These are phyloP conservation scores for Auriculariales sp. DNA, from an alignment of 768 basidiomycete genomes.

Conservation along the genomic window DNA sequence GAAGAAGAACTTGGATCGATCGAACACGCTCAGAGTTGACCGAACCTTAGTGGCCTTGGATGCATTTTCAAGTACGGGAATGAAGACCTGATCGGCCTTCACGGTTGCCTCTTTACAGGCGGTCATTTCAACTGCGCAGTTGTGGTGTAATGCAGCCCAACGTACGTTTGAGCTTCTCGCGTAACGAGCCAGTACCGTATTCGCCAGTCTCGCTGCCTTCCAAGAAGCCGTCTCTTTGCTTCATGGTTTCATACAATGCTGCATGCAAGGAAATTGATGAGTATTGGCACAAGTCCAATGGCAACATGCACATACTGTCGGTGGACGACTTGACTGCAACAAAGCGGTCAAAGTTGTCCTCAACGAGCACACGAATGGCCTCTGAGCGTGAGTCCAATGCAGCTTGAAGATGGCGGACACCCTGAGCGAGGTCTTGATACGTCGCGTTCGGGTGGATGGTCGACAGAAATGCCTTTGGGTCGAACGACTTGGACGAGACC, in stretches of 20 bases:
- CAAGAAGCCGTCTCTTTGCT: constrained; percentile 72
- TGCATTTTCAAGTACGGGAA: constrained; percentile 90
- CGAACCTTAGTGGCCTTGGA: constrained; percentile 87
- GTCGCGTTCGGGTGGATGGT: constrained; percentile 89
- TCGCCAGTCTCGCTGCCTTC: constrained; percentile 45
- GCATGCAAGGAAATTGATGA: constrained; percentile 1
- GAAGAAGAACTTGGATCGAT: constrained; percentile 95
- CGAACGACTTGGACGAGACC: constrained; percentile 87
- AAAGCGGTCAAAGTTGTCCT: constrained; percentile 96
- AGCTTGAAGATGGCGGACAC: constrained; percentile 55
- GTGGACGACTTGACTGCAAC: constrained; percentile 94
- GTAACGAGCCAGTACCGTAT: constrained; percentile 67
- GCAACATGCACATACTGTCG: constrained; percentile 43
- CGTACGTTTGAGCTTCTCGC: constrained; percentile 76
- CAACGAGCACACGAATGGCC: constrained; percentile 87
- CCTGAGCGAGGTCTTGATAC: constrained; percentile 76
- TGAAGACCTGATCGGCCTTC: constrained; percentile 89
- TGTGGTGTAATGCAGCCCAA: too few relatives aligned
- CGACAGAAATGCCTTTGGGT: constrained; percentile 87
- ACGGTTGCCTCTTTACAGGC: constrained; percentile 57
- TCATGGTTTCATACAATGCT: constrained; percentile 91
- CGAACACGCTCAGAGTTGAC: constrained; percentile 88
- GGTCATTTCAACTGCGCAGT: too few relatives aligned
- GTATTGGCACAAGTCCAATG: background rate
- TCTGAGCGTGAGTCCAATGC: constrained; percentile 86